These are phyloP conservation scores for Lenwebbia sp. DNA, from an alignment of 345 rosid species.

Conservation along the genomic window DNA sequence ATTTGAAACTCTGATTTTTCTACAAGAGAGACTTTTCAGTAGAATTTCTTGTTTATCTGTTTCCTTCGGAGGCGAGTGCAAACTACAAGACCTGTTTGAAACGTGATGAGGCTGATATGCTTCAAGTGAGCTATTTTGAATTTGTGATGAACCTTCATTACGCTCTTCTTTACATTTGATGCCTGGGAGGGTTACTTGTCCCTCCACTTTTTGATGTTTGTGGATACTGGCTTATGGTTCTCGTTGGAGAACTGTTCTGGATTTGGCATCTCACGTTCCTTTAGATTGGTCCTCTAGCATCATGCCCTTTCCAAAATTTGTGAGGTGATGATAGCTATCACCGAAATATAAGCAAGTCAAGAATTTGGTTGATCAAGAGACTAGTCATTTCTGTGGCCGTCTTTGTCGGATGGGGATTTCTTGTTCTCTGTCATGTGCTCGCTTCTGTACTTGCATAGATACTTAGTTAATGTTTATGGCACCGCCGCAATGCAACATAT, in stretches of 20 bases:
- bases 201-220: not conserved
- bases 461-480: not conserved
- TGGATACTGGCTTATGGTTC: not conserved
- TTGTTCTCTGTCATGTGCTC: not conserved
- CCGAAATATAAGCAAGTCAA: not conserved
- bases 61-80: not conserved
- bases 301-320: not conserved
- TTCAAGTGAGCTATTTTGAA: not conserved
- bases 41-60: not conserved
- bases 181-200: not conserved
- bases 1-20: not conserved
- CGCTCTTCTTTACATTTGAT: not conserved
- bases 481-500: not conserved
- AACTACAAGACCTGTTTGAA: not conserved
- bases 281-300: not conserved
- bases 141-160: not conserved
- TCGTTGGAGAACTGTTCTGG: not conserved
- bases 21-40: not conserved
- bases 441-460: not conserved
- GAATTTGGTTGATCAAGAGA: not conserved
- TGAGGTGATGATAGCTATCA: not conserved
- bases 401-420: not conserved
- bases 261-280: not conserved
- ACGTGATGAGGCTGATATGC: not conserved
- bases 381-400: not conserved